Conservation (phyloP, 23 red algal genomes). For the Gracilariopsis chorda region DNA sequence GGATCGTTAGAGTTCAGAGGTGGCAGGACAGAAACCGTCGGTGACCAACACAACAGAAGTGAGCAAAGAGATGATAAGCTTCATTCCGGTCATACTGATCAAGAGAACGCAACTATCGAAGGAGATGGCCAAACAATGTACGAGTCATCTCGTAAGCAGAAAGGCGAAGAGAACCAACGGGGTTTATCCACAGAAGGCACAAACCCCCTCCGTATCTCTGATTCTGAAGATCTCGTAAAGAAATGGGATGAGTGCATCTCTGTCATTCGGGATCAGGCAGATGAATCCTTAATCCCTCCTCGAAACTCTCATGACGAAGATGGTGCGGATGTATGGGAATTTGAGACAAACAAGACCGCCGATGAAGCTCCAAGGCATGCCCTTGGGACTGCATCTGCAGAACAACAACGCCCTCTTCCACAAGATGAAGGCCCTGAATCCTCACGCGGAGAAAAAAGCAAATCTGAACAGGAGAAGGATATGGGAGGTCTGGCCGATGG, state of each 20-base stretch:
- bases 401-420: conserved; percentile 67
- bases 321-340: background rate
- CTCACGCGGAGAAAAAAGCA: too few species aligned
- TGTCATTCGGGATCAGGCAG: background rate
- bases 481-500: too few species aligned
- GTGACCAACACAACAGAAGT: background rate
- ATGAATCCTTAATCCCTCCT: background rate
- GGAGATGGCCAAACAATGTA: background rate
- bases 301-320: background rate
- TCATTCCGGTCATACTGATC: background rate
- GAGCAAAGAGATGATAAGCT: background rate
- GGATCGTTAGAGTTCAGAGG: background rate
- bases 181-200: background rate
- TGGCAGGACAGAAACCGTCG: background rate
- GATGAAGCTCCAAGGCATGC: conserved; percentile 4
- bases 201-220: conserved; percentile 36
- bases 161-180: background rate
- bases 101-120: background rate
- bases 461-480: too few species aligned
- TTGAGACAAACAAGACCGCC: conserved; percentile 1
- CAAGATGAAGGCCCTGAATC: background rate
- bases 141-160: background rate
- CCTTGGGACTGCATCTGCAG: conserved; percentile 52
- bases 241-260: conserved; percentile 37
- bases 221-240: conserved; percentile 21